phyloP scores from a whole-genome alignment of 768 basidiomycete species.

The Rhizopogon vinicolor region DNA sequence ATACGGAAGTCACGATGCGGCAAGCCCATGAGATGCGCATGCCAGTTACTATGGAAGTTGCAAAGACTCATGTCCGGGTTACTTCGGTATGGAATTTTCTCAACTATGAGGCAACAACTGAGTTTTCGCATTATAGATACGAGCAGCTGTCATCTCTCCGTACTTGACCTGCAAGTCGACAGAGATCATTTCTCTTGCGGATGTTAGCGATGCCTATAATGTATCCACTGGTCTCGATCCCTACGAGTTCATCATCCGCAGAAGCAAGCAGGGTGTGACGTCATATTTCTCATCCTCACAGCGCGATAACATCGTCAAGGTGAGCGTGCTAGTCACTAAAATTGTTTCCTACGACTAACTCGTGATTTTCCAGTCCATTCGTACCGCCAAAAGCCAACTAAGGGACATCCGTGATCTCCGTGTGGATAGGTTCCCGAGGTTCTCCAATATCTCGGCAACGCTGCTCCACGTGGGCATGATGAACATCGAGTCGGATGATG shows the following conservation, averaged over 20 bases:
- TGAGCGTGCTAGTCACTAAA: slow-evolving; percentile 16
- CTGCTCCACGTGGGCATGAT: slow-evolving; percentile 84
- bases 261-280: slow-evolving; percentile 64
- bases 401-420: slow-evolving; percentile 48
- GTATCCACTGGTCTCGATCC: slow-evolving; percentile 72
- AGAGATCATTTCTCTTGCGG: slow-evolving; percentile 74
- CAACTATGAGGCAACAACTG: not conserved
- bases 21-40: slow-evolving; percentile 60
- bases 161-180: slow-evolving; percentile 69
- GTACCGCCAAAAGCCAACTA: slow-evolving; percentile 69
- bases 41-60: slow-evolving; percentile 67
- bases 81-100: slow-evolving; percentile 53
- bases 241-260: slow-evolving; percentile 79
- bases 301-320: slow-evolving; percentile 75
- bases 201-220: slow-evolving; percentile 85
- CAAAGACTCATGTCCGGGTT: slow-evolving; percentile 67
- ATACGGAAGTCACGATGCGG: slow-evolving; percentile 64
- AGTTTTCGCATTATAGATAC: slow-evolving; percentile 39
- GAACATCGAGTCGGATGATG: slow-evolving; percentile 68
- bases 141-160: slow-evolving; percentile 68
- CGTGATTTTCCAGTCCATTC: slow-evolving; percentile 48
- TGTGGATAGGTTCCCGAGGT: slow-evolving; percentile 65
- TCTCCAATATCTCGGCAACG: slow-evolving; percentile 82
- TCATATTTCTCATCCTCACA: slow-evolving; percentile 70
- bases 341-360: not conserved